Conservation (phyloP, 306 rosid genomes). For the Phaseolus lunatus region DNA sequence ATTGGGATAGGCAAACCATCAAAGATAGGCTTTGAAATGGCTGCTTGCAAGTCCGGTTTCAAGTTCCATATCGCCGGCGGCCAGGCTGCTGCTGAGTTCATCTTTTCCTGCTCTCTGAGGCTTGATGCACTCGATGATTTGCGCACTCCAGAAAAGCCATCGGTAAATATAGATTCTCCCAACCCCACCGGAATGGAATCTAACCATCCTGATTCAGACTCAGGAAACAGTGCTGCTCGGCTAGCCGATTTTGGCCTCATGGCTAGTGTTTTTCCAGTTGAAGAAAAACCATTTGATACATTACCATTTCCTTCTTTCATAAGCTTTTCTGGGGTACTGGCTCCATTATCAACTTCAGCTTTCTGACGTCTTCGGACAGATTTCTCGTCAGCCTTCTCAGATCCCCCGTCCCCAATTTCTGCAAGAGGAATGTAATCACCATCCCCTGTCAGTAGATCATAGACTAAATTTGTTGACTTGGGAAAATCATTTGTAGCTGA, state of each 20-base stretch:
- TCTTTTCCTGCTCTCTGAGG: conserved; percentile 75
- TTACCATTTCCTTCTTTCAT: conserved; percentile 63
- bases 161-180: conserved; percentile 73
- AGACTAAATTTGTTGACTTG: conserved; percentile 51
- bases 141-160: conserved; percentile 57
- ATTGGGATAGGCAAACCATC: conserved; percentile 89
- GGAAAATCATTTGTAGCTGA: conserved; percentile 45
- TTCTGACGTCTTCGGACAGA: conserved; percentile 83
- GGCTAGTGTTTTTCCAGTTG: conserved; percentile 69
- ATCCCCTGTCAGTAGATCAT: conserved; percentile 60
- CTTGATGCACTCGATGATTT: conserved; percentile 76
- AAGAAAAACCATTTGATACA: conserved; percentile 61
- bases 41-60: conserved; percentile 75
- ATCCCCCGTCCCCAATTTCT: conserved; percentile 60
- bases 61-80: conserved; percentile 70
- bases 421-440: conserved; percentile 48
- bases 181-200: conserved; percentile 70
- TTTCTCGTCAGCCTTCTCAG: conserved; percentile 74
- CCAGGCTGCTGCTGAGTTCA: conserved; percentile 60
- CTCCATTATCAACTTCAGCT: conserved; percentile 63
- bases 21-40: conserved; percentile 71
- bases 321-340: conserved; percentile 61
- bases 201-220: conserved; percentile 67
- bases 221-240: conserved; percentile 54
- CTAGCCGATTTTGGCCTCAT: conserved; percentile 78